Base-by-base conservation (phyloP, 306 rosid genomes). In the Arachis hypogaea region DNA sequence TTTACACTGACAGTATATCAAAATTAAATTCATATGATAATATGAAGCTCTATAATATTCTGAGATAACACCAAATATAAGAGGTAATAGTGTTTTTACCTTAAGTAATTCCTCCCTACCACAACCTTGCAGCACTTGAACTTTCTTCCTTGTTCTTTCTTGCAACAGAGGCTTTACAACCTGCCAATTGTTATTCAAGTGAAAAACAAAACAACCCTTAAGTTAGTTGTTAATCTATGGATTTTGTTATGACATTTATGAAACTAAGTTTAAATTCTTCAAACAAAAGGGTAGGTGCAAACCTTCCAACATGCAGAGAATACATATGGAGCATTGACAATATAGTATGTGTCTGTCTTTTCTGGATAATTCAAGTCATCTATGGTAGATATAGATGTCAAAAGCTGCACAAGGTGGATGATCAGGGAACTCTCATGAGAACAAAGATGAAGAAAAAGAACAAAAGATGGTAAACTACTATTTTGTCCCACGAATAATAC, bases 231-330 rank as follows among this genome's bases (percentile, higher is more conserved):
- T 69, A 70, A 74, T 66, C 63, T 29, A 42, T 76, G 63, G 56
- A 69, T 51, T 71, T 65, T 9, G 55, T 30, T 30, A 68, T 47
- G 5, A 80, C 22, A 30, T 29, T 9, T 36, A 54, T 12, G 47
- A 66, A 79, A 66, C 40, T 7, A 73, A 66, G 33, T 7, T 33
- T 33, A 66, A 65, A 68, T 5, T 50, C 56, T 12, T 46, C 12
- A 8, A 8, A 46, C 51, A 46, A 8, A 50, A 50, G 8, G 56
- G 45, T 1, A 28, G 12, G 47, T 69, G 81, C 91, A 75, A 83
- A 95, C 99, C 99, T 87, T 95, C 99, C 99, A 95, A 79, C 99
- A 95, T 52, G 99, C 98, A 0, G 98, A 88, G 90, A 95, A 95
- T 75, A 95, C 82, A 68, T 88, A 90, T 1, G 99, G 99, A 28